Evolutionary conservation across 306 rosid genomes (phyloP), one percentile per base, ranked within the genome.

Genomic region (Pterocarpus santalinus): DNA sequence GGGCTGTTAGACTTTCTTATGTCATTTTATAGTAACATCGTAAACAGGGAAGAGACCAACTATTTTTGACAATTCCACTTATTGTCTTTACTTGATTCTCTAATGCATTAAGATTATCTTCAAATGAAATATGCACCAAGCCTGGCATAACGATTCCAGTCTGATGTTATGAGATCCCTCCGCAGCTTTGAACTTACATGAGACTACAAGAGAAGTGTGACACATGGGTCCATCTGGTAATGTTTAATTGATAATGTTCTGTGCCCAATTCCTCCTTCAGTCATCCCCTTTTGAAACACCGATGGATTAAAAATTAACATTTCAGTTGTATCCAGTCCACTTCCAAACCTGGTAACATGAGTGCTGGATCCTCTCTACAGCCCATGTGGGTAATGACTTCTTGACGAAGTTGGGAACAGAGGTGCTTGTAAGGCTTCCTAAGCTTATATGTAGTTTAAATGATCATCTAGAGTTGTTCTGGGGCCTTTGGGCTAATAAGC

Each of bases 321-420:
- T 43, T 43, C 16, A 17, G 16, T 22, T 22, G 41, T 34, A 32
- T 22, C 55, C 32, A 17, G 38, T 36, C 67, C 13, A 22, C 30
- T n/a, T 53, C 34, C 78, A 56, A 17, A 14, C 55, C 34, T 8
- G 43, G 32, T 10, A 11, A 15, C 28, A n/a, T n/a, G 28, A 22
- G 28, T 22, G 28, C 28, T 22, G 28, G 28, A 22, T 22, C 28
- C 28, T 22, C 28, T 22, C 1, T 22, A 22, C 28, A 22, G 28
- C 28, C 28, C 28, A 22, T 22, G 28, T 22, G 28, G 28, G 28
- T 22, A 22, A 15, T 16, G 68, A 67, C 47, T 32, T 72, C 36
- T 32, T 41, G 28, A 56, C 5, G 76, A 41, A 56, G 55, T n/a
- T 67, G 47, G 75, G 35, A 51, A 49, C 53, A 56, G 44, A 28